Conservation (phyloP, 2,329 filamentous ascomycete species). For the Penicillium sumatraense region DNA sequence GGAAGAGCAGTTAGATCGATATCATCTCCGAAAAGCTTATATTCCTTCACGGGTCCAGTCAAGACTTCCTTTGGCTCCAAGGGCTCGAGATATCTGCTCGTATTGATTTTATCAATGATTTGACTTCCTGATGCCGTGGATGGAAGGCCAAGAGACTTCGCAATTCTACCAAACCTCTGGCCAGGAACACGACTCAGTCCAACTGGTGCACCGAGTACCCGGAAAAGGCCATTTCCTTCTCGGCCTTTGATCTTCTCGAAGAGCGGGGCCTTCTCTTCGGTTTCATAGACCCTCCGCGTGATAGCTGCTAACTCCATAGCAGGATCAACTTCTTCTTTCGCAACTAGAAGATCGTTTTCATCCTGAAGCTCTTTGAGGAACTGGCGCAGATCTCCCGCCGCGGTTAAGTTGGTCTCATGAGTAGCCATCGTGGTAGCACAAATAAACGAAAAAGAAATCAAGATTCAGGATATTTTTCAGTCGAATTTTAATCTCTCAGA, state of each 20-base stretch:
- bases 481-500: background rate
- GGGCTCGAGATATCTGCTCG: constrained; percentile 11
- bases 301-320: constrained; percentile 25
- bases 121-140: constrained; percentile 16
- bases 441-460: background rate
- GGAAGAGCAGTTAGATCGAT: constrained; percentile 25
- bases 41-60: constrained; percentile 21
- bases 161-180: constrained; percentile 17
- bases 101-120: constrained; percentile 21
- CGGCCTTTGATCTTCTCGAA: constrained; percentile 17
- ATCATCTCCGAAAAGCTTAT: constrained; percentile 25
- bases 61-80: constrained; percentile 16
- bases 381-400: constrained; percentile 16
- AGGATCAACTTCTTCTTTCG: constrained; percentile 21
- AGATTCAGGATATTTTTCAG: too few species aligned
- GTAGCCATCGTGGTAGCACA: background rate
- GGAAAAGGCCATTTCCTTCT: constrained; percentile 11
- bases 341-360: constrained; percentile 23
- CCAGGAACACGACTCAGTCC: constrained; percentile 15
- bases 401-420: background rate
- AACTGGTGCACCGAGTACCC: constrained; percentile 16
- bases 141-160: constrained; percentile 20
- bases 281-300: constrained; percentile 19
- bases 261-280: constrained; percentile 10
- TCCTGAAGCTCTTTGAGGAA: constrained; percentile 24